Percentiles rank a stretch among this genome's conserved stretches.
Conservation (phyloP, 2,329 filamentous ascomycete species). For the Botryotinia narcissicola region DNA sequence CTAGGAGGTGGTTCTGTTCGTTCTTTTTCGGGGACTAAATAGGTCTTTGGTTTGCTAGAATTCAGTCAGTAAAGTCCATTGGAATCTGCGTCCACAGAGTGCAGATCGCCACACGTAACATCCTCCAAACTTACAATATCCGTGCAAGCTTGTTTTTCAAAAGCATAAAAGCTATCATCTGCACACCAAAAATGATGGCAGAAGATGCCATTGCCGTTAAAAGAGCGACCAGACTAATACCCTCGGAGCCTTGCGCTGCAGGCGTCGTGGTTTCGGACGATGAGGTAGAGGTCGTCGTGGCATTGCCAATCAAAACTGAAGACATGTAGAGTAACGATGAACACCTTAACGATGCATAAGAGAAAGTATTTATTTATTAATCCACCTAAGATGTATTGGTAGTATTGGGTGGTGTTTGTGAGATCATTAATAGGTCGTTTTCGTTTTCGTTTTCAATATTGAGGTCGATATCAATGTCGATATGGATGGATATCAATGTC, state of each 20-base stretch:
- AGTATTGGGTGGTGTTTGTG: neutral
- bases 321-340: slow-evolving; percentile 17
- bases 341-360: slow-evolving; percentile 12
- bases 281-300: slow-evolving; percentile 8
- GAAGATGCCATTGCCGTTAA: slow-evolving; percentile 37
- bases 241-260: slow-evolving; percentile 31
- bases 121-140: slow-evolving; percentile 65
- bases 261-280: neutral
- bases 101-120: neutral
- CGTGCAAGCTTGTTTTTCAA: slow-evolving; percentile 75
- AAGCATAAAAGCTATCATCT: slow-evolving; percentile 69
- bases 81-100: neutral
- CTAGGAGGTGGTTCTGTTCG: slow-evolving; percentile 71
- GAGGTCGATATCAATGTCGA: neutral
- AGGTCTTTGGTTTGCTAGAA: slow-evolving; percentile 74
- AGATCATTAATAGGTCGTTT: neutral
- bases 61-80: slow-evolving; percentile 23
- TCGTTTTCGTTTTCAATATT: neutral
- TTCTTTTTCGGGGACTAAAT: slow-evolving; percentile 80
- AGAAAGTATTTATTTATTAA: neutral
- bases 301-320: neutral
- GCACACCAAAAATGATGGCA: slow-evolving; percentile 40
- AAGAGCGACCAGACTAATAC: slow-evolving; percentile 38
- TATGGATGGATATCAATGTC: neutral
- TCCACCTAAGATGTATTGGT: neutral